Conservation (phyloP, 1,139 yeast species). For the Diutina ranongensis region DNA sequence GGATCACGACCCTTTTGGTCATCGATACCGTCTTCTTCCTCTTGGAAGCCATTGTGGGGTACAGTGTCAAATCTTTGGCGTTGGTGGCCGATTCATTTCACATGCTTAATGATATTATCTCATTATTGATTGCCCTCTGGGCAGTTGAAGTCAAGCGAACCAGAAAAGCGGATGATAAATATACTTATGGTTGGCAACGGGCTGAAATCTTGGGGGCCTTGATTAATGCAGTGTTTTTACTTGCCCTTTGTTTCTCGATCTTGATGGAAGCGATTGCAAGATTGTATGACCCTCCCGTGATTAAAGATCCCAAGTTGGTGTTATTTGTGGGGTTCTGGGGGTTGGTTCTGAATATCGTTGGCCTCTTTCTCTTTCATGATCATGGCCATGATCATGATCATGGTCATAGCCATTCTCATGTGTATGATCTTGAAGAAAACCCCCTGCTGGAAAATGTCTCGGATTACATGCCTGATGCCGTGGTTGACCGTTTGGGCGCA, state of each 20-base stretch:
- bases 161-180: slow-evolving; percentile 73
- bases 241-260: slow-evolving; percentile 88
- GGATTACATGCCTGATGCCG: slow-evolving; percentile 30
- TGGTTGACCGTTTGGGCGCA: slow-evolving; percentile 20
- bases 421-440: background rate
- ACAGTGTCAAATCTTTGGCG: slow-evolving; percentile 85
- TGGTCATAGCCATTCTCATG: background rate
- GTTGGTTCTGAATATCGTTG: slow-evolving; percentile 67
- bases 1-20: slow-evolving; percentile 61
- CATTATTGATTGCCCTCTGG: slow-evolving; percentile 87
- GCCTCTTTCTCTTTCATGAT: slow-evolving; percentile 82
- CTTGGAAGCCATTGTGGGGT: slow-evolving; percentile 75
- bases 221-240: slow-evolving; percentile 81
- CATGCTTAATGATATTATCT: slow-evolving; percentile 90
- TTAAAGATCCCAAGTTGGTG: slow-evolving; percentile 71
- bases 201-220: slow-evolving; percentile 93
- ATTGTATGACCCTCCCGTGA: slow-evolving; percentile 67
- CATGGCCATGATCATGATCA: slow-evolving; percentile 53
- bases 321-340: slow-evolving; percentile 79
- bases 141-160: slow-evolving; percentile 86
- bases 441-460: slow-evolving; percentile 18
- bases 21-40: slow-evolving; percentile 80
- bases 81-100: slow-evolving; percentile 94
- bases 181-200: slow-evolving; percentile 94
- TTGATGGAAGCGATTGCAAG: slow-evolving; percentile 89